These are phyloP conservation scores for Flagelloscypha sp. DNA, from an alignment of 768 basidiomycete genomes.

Conservation along the genomic window DNA sequence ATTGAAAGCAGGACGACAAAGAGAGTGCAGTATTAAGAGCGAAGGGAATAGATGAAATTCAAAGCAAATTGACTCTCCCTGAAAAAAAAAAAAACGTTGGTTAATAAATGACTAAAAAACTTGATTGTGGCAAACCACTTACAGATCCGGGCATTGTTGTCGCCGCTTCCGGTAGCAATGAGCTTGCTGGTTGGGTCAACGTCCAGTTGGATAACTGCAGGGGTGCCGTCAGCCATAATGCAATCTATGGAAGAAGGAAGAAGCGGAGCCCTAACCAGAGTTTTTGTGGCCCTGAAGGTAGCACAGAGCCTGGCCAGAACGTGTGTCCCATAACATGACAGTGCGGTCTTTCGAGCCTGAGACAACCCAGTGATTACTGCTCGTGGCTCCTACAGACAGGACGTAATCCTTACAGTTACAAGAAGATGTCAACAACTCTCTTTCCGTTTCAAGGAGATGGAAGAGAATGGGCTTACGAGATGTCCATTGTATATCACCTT, in stretches of 20 bases:
- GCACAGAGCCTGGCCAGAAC: slow-evolving; percentile 48
- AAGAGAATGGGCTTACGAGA: neutral
- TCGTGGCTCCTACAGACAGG: slow-evolving; percentile 32
- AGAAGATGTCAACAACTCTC: neutral
- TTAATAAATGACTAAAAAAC: too few relatives aligned
- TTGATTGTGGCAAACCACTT: neutral
- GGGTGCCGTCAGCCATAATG: too few relatives aligned
- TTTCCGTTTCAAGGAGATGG: neutral
- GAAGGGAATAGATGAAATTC: too few relatives aligned
- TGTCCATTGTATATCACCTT: slow-evolving; percentile 15
- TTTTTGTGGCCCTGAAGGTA: slow-evolving; percentile 43
- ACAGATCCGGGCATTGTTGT: slow-evolving; percentile 51
- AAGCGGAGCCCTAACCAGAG: slow-evolving; percentile 15
- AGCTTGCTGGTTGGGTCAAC: slow-evolving; percentile 36
- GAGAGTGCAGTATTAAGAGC: too few relatives aligned
- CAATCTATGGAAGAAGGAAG: neutral
- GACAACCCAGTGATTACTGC: slow-evolving; percentile 66
- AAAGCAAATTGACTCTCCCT: too few relatives aligned
- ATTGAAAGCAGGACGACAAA: too few relatives aligned
- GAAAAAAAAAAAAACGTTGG: too few relatives aligned
- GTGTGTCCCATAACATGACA: slow-evolving; percentile 61
- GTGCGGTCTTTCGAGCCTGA: slow-evolving; percentile 65
- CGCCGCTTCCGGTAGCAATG: slow-evolving; percentile 46
- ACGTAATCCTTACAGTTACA: slow-evolving; percentile 1
- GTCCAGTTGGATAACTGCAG: slow-evolving; percentile 20